phyloP scores from a whole-genome alignment of 164 flowering plant species.

The Saururus chinensis region DNA sequence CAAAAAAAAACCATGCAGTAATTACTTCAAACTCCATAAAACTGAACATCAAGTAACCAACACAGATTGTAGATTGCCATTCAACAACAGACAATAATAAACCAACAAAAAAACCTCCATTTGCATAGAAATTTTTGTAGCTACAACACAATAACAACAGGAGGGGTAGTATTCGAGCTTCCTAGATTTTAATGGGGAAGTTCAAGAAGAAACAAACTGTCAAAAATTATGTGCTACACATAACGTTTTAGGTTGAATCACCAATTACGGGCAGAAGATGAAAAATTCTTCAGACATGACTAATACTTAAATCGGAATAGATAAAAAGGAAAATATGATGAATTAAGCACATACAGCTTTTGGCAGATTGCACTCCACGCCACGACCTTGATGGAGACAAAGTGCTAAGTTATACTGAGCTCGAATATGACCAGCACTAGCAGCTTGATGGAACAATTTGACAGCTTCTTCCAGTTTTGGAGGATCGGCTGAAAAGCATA shows the following conservation, averaged over 20 bases:
- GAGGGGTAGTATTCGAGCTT: no score
- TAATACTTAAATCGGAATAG: neutral
- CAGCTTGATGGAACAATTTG: conserved; percentile 55
- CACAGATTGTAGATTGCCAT: no score
- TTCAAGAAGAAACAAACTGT: no score
- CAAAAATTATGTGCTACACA: no score
- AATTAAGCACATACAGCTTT: conserved; percentile 53
- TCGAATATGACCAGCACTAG: conserved; percentile 59
- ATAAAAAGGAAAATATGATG: neutral
- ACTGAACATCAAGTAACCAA: no score
- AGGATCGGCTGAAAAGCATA: conserved; percentile 53
- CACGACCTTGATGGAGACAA: conserved; percentile 75
- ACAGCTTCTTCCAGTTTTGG: conserved; percentile 53
- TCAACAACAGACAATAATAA: no score
- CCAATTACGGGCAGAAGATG: neutral
- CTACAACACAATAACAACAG: neutral
- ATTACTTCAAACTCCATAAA: no score
- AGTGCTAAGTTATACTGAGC: conserved; percentile 95
- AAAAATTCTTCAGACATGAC: neutral
- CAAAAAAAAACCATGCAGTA: no score
- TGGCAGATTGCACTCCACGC: conserved; percentile 31
- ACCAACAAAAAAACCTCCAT: neutral
- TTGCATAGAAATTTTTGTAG: neutral
- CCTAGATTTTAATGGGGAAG: no score
- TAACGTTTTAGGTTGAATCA: neutral